A percentile compares a stretch with the other conserved stretches of the same genome.
phyloP scores from a whole-genome alignment of 2,329 filamentous ascomycete genomes.

The Monosporascus sp. region DNA sequence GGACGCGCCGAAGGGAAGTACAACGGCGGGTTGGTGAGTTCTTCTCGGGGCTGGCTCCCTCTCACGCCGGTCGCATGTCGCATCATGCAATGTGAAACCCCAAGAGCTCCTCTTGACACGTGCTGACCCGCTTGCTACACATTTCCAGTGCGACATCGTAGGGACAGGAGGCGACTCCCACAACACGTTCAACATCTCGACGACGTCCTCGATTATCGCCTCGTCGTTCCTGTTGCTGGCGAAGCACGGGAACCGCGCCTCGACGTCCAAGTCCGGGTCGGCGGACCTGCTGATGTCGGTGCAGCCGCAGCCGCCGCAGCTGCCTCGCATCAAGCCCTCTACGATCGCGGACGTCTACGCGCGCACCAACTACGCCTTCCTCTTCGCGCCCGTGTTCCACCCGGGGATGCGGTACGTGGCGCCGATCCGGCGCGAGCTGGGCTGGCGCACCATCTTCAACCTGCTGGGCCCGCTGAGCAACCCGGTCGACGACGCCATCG shows the following conservation, averaged over 20 bases:
- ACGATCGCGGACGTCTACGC: slow-evolving; percentile 71
- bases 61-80: no score
- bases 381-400: slow-evolving; percentile 95
- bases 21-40: slow-evolving; percentile 71
- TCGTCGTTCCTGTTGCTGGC: slow-evolving; percentile 79
- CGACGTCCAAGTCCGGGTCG: slow-evolving; percentile 91
- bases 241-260: slow-evolving; percentile 95
- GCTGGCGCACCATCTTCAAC: slow-evolving; percentile 97
- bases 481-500: slow-evolving; percentile 75
- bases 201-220: slow-evolving; percentile 86
- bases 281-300: slow-evolving; percentile 83
- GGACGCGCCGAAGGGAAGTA: slow-evolving; percentile 68
- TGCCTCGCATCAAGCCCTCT: slow-evolving; percentile 65
- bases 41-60: no score
- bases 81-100: not conserved
- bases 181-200: slow-evolving; percentile 98
- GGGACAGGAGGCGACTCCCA: slow-evolving; percentile 94
- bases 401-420: slow-evolving; percentile 89
- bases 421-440: slow-evolving; percentile 77
- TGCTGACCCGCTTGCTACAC: not conserved
- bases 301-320: slow-evolving; percentile 63
- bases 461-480: slow-evolving; percentile 89
- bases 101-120: not conserved
- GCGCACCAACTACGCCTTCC: slow-evolving; percentile 83
- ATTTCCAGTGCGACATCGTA: slow-evolving; percentile 74